Evolutionary conservation across 148 eudicot species (phyloP).

Genomic region (Dysphania ambrosioides): DNA sequence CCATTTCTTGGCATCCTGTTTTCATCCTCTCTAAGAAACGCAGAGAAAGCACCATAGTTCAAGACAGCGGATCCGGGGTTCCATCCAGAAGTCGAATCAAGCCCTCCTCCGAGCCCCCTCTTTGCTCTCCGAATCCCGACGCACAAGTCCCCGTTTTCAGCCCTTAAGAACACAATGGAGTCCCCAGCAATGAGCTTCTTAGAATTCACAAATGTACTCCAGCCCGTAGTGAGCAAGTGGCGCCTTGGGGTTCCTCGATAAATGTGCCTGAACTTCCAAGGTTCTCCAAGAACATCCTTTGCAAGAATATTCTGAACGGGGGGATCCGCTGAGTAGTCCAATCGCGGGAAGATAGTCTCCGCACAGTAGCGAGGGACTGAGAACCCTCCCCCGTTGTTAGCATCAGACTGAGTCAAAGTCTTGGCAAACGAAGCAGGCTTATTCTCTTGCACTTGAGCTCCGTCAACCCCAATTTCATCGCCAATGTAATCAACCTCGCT

Average conservation of each 20-base stretch:
- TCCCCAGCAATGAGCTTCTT: constrained; percentile 94
- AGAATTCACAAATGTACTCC: constrained; percentile 95
- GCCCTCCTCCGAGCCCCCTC: constrained; percentile 62
- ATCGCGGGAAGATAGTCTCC: constrained; percentile 80
- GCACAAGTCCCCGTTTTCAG: constrained; percentile 83
- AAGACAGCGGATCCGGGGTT: constrained; percentile 47
- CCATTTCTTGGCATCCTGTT: constrained; percentile 40
- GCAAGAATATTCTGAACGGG: constrained; percentile 88
- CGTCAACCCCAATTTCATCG: constrained; percentile 35
- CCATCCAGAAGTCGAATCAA: constrained; percentile 67
- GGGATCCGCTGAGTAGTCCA: constrained; percentile 81
- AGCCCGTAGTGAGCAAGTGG: constrained; percentile 87
- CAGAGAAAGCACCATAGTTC: constrained; percentile 66
- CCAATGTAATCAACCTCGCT: constrained; percentile 45
- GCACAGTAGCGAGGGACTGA: constrained; percentile 96
- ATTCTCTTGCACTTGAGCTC: constrained; percentile 40
- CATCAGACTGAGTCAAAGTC: constrained; percentile 91
- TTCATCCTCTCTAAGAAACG: constrained; percentile 64
- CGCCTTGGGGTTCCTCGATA: constrained; percentile 91
- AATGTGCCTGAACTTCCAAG: constrained; percentile 89
- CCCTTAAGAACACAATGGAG: constrained; percentile 84
- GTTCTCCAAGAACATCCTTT: constrained; percentile 89
- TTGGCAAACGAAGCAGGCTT: constrained; percentile 88
- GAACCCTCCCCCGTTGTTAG: constrained; percentile 95
- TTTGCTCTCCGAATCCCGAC: constrained; percentile 85